Conservation (phyloP, 306 rosid species). For the Vicia sativa region DNA sequence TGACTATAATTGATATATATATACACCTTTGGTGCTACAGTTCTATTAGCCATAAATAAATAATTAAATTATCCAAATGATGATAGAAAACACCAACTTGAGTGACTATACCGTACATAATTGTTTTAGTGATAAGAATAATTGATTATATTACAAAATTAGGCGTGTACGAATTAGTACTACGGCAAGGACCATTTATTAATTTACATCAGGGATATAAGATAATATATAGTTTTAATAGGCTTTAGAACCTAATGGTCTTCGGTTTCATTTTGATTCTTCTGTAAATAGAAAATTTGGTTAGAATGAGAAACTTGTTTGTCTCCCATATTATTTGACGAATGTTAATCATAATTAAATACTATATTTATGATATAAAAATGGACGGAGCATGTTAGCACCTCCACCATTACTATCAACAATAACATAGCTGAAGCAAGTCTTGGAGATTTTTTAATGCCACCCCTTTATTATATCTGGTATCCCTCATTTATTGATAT, state of each 20-base stretch:
- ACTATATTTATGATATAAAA: not conserved
- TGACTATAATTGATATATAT: not conserved
- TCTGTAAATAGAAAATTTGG: too few species aligned
- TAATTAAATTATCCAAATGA: not conserved
- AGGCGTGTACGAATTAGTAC: slow-evolving; percentile 15
- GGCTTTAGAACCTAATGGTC: too few species aligned
- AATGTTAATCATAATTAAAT: too few species aligned
- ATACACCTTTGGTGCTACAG: not conserved
- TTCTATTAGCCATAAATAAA: not conserved
- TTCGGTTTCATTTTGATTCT: too few species aligned
- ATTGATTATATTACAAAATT: not conserved
- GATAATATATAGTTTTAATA: slow-evolving; percentile 10
- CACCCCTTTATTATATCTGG: too few species aligned
- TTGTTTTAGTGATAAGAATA: not conserved
- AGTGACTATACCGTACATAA: not conserved
- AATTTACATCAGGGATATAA: not conserved
- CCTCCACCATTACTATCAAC: too few species aligned
- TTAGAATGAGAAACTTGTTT: too few species aligned
- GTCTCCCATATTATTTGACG: too few species aligned
- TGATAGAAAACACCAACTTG: slow-evolving; percentile 6
- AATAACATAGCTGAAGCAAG: too few species aligned
- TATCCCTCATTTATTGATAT: too few species aligned
- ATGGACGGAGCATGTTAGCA: too few species aligned
- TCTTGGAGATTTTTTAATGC: too few species aligned
- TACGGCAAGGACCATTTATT: slow-evolving; percentile 11